These are phyloP conservation scores for Pseudozyma hubeiensis DNA, from an alignment of 1,284 basidiomycete genomes.

Conservation along the genomic window DNA sequence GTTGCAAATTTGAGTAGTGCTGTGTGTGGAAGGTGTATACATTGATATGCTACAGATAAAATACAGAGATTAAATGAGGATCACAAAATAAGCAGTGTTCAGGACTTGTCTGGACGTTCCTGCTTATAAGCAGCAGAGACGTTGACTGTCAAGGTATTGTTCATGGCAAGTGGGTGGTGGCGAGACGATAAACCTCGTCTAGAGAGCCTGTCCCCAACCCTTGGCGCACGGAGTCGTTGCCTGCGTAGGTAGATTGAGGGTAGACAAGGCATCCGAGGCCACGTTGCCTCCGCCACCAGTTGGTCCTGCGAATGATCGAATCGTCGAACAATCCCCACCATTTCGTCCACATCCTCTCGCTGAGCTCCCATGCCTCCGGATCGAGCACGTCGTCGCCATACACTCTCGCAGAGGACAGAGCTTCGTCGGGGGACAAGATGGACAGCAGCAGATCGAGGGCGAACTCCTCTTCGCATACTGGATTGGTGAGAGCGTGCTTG, in stretches of 20 bases:
- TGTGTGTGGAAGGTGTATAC: no score
- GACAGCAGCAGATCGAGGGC: constrained; percentile 38
- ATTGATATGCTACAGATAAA: constrained; percentile 18
- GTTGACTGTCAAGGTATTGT: constrained; percentile 13
- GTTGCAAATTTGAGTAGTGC: no score
- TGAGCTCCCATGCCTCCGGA: constrained; percentile 49
- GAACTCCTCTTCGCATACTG: constrained; percentile 46
- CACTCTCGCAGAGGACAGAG: constrained; percentile 33
- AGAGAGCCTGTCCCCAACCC: constrained; percentile 41
- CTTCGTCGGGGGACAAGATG: constrained; percentile 20
- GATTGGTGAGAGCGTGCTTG: constrained; percentile 26
- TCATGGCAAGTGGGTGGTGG: constrained; percentile 11
- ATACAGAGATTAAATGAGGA: constrained; percentile 14
- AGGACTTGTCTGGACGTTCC: no score
- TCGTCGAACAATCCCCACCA: constrained; percentile 56
- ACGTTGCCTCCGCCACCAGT: constrained; percentile 54
- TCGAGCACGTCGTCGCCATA: constrained; percentile 52
- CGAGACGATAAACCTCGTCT: constrained; percentile 25
- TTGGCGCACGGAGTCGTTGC: constrained; percentile 18
- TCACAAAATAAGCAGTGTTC: no score
- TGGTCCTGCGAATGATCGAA: constrained; percentile 36
- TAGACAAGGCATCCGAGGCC: constrained; percentile 18
- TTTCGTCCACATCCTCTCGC: constrained; percentile 35
- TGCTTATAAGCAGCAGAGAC: neutral
- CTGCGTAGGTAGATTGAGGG: neutral